phyloP scores from a whole-genome alignment of 2,329 filamentous ascomycete species.

The Pezicula neosporulosa region DNA sequence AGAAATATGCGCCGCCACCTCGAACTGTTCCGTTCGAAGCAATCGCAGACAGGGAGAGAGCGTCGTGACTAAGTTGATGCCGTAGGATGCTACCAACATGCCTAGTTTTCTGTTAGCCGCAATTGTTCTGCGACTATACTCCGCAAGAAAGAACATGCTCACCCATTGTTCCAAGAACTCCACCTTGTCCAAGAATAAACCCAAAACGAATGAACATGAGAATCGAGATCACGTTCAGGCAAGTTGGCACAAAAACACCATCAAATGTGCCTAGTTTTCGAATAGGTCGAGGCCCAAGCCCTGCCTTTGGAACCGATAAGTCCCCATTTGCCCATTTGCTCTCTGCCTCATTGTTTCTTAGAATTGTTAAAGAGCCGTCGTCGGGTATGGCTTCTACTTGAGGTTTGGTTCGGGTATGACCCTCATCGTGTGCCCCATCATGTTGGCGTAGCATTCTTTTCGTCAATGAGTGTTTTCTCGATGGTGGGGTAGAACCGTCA shows the following conservation, averaged over 20 bases:
- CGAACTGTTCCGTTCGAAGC: conserved; percentile 87
- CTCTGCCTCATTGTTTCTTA: conserved; percentile 21
- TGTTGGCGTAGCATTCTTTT: conserved; percentile 17
- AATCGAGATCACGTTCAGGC: conserved; percentile 83
- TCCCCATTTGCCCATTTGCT: conserved; percentile 25
- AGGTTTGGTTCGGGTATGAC: conserved; percentile 9
- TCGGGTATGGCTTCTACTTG: conserved; percentile 1
- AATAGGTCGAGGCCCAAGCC: conserved; percentile 35
- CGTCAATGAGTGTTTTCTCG: conserved; percentile 20
- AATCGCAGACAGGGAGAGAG: conserved; percentile 84
- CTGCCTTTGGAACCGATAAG: conserved; percentile 31
- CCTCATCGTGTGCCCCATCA: conserved; percentile 7
- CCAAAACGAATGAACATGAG: conserved; percentile 91
- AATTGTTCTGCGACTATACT: not conserved
- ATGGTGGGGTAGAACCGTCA: conserved; percentile 18
- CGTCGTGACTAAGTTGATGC: conserved; percentile 78
- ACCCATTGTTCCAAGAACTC: conserved; percentile 78
- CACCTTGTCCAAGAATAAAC: conserved; percentile 76
- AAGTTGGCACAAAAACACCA: conserved; percentile 85
- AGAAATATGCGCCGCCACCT: conserved; percentile 83
- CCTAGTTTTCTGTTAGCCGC: conserved; percentile 40
- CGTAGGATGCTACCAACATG: conserved; percentile 71
- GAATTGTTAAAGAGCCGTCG: conserved; percentile 18
- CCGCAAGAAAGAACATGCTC: conserved; percentile 25
- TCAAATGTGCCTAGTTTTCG: conserved; percentile 74